Percentiles rank a stretch among this genome's conserved stretches.
phyloP scores from a whole-genome alignment of 75 land plant species.

The Pseudotsuga menziesii region DNA sequence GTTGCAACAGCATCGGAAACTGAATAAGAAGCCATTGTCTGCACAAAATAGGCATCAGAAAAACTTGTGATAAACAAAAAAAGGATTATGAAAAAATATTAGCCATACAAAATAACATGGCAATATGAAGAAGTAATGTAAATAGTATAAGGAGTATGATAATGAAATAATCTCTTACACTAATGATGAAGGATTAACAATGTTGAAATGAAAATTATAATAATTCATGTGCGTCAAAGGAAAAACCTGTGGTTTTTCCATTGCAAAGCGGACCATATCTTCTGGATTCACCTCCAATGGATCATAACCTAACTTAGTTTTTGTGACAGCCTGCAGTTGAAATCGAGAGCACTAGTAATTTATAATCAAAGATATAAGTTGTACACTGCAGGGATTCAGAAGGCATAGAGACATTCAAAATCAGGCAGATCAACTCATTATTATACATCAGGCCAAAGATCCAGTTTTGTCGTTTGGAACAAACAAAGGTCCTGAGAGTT shows the following conservation, averaged over 20 bases:
- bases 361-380: background rate
- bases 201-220: background rate
- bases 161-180: background rate
- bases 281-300: conserved; percentile 99
- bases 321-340: conserved; percentile 81
- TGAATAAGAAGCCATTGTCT: conserved; percentile 99
- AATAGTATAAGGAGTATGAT: background rate
- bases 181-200: background rate
- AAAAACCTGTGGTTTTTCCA: conserved; percentile 85
- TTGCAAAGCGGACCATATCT: conserved; percentile 98
- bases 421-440: background rate
- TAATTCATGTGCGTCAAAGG: conserved; percentile 5
- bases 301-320: conserved; percentile 94
- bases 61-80: conserved; percentile 3
- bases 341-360: background rate
- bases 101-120: background rate
- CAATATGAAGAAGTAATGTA: background rate
- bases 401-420: background rate
- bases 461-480: background rate
- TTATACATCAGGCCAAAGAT: background rate
- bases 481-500: background rate
- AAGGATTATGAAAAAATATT: conserved; percentile 3
- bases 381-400: background rate
- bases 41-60: conserved; percentile 15
- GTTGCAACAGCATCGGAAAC: conserved; percentile 99